Evolutionary conservation across 352 stramenopile species (phyloP).

Genomic region (Globisporangium barbulae): DNA sequence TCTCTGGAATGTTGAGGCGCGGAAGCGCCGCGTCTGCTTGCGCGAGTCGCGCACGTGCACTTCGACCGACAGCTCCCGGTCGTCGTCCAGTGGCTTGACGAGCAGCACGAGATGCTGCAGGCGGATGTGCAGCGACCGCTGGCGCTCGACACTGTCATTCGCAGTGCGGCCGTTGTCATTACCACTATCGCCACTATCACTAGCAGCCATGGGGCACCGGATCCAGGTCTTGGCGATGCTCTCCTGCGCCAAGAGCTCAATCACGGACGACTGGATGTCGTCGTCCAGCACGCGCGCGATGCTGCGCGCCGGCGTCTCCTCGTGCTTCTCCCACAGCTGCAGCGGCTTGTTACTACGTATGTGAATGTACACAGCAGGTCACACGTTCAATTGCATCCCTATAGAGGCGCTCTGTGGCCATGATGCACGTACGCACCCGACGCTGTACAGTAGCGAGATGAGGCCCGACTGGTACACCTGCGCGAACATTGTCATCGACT

Average conservation of each 20-base stretch:
- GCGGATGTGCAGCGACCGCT: slow-evolving; percentile 41
- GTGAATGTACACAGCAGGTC: not conserved
- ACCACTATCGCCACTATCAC: not conserved
- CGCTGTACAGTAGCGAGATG: slow-evolving; percentile 61
- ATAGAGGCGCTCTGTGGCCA: too few relatives aligned
- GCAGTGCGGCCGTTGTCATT: not conserved
- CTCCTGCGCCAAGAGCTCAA: slow-evolving; percentile 33
- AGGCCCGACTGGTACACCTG: slow-evolving; percentile 46
- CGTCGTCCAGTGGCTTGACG: slow-evolving; percentile 34
- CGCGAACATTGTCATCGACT: slow-evolving; percentile 32
- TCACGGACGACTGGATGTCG: slow-evolving; percentile 53
- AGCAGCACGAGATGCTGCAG: slow-evolving; percentile 45
- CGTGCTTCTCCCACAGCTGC: slow-evolving; percentile 58
- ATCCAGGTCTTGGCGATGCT: slow-evolving; percentile 47
- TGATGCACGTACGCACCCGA: slow-evolving; percentile 32
- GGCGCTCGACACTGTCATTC: not conserved
- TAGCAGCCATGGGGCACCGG: slow-evolving; percentile 29
- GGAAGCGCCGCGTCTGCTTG: slow-evolving; percentile 33
- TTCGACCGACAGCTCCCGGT: slow-evolving; percentile 43
- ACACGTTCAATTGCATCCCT: not conserved
- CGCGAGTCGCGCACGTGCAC: slow-evolving; percentile 36
- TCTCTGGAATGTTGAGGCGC: slow-evolving; percentile 48
- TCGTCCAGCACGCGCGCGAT: slow-evolving; percentile 52
- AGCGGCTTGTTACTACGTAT: slow-evolving; percentile 38
- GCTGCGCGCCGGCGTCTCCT: slow-evolving; percentile 24